Evolutionary conservation across 352 stramenopile genomes (phyloP), one percentile per base, ranked within the genome.

Genomic region (Phytophthora pluvialis): DNA sequence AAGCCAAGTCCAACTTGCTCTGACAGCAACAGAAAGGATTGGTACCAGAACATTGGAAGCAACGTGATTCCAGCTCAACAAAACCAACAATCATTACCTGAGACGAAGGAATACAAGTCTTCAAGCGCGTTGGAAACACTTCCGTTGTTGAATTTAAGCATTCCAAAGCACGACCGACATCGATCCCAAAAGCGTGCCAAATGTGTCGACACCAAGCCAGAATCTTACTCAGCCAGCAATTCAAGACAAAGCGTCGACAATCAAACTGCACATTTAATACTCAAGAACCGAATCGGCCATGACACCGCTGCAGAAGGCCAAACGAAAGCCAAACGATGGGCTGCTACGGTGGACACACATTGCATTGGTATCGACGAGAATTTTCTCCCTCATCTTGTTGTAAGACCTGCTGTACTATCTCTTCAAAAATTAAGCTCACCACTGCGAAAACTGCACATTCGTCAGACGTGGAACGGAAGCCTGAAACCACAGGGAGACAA

Each of bases 221-320:
- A 6, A 45, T 13, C 21, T 31, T 3, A 9, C 9, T 28, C 12
- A 25, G 16, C 4, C n/a, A 47, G 25, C 36, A 39, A 38, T 25
- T 18, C 31, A 11, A 13, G n/a, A 33, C 31, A 63, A 15, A 46
- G 25, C 12, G 44, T 8, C 11, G 40, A 62, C 15, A 69, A 63
- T 44, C 60, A 63, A 69, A 46, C 32, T 3, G 26, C 29, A 15
- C 51, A 68, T 50, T 58, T 53, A 47, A 56, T 35, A 5, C 42
- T 35, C 33, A 61, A 51, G 33, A 56, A 18, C 16, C 43, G 4
- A 16, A 31, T 38, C n/a, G 32, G 21, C 21, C 21, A 21, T 21
- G 21, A 21, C 21, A 21, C 21, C 21, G 21, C 21, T 21, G 21
- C 21, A 21, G 21, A 44, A 29, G 29, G 21, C 3, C 16, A 36